Conservation (phyloP, 2,329 filamentous ascomycete species). For the Neonectria ditissima region DNA sequence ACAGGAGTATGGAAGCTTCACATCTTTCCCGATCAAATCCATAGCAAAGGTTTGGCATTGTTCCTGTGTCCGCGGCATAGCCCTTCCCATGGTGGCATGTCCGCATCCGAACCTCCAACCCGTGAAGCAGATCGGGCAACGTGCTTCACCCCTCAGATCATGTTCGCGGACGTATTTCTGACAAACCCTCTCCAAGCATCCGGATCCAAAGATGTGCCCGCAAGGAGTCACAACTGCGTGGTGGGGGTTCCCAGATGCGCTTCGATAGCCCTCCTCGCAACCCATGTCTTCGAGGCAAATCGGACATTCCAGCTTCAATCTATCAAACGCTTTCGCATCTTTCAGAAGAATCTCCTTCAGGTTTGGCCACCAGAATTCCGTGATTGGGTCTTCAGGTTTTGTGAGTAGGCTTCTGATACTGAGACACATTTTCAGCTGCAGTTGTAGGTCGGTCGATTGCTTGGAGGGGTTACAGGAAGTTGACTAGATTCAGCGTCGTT, state of each 20-base stretch:
- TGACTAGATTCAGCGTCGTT: not conserved
- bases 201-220: conserved; percentile 37
- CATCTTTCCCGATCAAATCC: not conserved
- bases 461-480: not conserved
- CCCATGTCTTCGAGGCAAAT: not conserved
- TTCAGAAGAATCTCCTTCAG: not conserved
- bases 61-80: not conserved
- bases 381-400: not conserved
- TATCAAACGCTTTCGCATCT: not conserved
- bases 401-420: no score
- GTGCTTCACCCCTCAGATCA: no score
- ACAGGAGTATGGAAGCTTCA: not conserved
- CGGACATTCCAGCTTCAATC: not conserved
- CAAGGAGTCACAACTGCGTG: conserved; percentile 30
- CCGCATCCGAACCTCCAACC: not conserved
- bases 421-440: not conserved
- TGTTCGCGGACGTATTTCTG: no score
- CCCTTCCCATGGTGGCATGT: not conserved
- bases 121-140: not conserved
- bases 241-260: conserved; percentile 2
- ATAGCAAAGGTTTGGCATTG: not conserved
- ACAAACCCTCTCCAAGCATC: conserved; percentile 18
- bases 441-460: no score
- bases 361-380: not conserved
- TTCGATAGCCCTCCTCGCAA: not conserved